Conservation (phyloP, 225 moss, liverwort and hornwort genomes). For the Thuidium tamariscinum region DNA sequence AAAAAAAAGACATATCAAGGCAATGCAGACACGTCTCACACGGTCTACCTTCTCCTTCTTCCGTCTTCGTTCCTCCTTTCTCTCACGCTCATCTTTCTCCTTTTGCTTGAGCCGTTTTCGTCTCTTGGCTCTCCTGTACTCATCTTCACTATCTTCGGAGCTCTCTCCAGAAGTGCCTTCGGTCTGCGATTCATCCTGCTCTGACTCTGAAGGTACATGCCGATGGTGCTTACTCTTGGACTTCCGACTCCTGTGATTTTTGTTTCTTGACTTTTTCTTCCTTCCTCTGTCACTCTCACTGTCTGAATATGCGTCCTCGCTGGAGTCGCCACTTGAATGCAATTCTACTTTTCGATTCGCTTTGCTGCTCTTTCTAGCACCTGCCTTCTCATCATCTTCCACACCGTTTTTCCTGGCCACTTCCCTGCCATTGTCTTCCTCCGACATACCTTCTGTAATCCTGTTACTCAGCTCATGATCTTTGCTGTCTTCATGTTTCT, state of each 20-base stretch:
- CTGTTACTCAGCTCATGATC: not conserved
- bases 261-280: conserved; percentile 15
- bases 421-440: not conserved
- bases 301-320: conserved; percentile 20
- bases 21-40: not conserved
- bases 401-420: not conserved
- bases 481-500: not conserved
- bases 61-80: conserved; percentile 28
- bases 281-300: conserved; percentile 16
- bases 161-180: conserved; percentile 29
- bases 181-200: conserved; percentile 15
- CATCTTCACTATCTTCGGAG: conserved; percentile 43
- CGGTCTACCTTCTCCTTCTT: conserved; percentile 46
- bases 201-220: conserved; percentile 23
- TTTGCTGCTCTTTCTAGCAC: conserved; percentile 8
- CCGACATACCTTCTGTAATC: not conserved
- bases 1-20: not conserved
- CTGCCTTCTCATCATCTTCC: not conserved
- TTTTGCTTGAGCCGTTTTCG: conserved; percentile 42
- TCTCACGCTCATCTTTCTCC: conserved; percentile 38
- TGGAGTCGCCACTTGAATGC: conserved; percentile 16
- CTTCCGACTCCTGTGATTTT: conserved; percentile 14
- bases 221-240: conserved; percentile 28
- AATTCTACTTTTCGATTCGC: conserved; percentile 11
- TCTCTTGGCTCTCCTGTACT: conserved; percentile 32